Conservation (phyloP, 1,139 yeast species). For the Hyphopichia wangnamkhiaoensis region DNA sequence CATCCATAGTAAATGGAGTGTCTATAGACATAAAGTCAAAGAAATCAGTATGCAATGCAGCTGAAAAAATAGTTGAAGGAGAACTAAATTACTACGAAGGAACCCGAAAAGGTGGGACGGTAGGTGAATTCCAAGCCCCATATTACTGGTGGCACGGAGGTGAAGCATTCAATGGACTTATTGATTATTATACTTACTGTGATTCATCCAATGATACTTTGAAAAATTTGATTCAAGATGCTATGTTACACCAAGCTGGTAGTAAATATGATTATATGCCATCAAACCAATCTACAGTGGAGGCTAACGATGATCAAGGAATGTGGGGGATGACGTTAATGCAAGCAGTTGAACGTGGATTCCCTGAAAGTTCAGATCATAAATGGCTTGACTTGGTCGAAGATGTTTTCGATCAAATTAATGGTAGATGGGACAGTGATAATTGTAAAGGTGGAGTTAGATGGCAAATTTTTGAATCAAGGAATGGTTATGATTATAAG, state of each 20-base stretch:
- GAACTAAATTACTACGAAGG: conserved; percentile 62
- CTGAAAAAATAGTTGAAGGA: conserved; percentile 47
- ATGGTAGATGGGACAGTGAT: conserved; percentile 9
- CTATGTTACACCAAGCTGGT: conserved; percentile 69
- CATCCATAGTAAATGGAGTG: conserved; percentile 11
- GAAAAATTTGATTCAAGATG: conserved; percentile 53
- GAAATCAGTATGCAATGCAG: conserved; percentile 52
- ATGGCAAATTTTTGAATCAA: conserved; percentile 9
- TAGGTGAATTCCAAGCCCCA: conserved; percentile 60
- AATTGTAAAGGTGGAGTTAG: conserved; percentile 10
- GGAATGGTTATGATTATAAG: conserved; percentile 53
- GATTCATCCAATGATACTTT: conserved; percentile 54
- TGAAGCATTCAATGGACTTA: conserved; percentile 62
- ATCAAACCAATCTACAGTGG: conserved; percentile 68
- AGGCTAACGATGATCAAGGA: conserved; percentile 93
- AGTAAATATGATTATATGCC: conserved; percentile 70
- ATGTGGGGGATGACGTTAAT: conserved; percentile 86
- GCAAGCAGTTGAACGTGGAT: conserved; percentile 81
- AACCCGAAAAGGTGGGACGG: conserved; percentile 51
- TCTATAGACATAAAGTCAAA: conserved; percentile 21
- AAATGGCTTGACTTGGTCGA: conserved; percentile 10
- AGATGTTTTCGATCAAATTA: conserved; percentile 8
- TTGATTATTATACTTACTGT: conserved; percentile 55
- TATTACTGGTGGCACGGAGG: conserved; percentile 79
- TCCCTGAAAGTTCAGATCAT: conserved; percentile 39